Evolutionary conservation across 164 flowering plant species (phyloP).

Genomic region (Magnolia kwangsiensis): DNA sequence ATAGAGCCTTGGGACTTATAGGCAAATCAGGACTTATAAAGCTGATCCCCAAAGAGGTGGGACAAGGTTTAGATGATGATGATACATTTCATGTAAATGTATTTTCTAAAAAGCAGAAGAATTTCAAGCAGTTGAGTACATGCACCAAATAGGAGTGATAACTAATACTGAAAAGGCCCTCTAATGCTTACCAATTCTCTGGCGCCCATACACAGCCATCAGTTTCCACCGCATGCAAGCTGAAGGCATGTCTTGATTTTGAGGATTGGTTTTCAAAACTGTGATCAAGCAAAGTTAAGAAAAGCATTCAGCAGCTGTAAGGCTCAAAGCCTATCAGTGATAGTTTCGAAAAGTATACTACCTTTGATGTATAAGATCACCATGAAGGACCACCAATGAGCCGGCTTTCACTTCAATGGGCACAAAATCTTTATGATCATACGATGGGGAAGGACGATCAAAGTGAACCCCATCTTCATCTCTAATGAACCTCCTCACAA

Average conservation of each 20-base stretch:
- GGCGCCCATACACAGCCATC: conserved; percentile 83
- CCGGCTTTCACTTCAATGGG: conserved; percentile 94
- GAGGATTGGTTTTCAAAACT: conserved; percentile 90
- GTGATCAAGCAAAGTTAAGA: conserved; percentile 11
- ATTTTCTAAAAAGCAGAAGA: neutral
- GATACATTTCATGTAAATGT: neutral
- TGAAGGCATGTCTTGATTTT: conserved; percentile 93
- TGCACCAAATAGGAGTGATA: neutral
- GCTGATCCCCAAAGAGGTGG: no score
- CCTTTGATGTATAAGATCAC: conserved; percentile 97
- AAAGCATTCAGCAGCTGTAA: neutral
- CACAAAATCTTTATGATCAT: conserved; percentile 79
- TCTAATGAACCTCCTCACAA: conserved; percentile 86
- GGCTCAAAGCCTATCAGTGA: neutral
- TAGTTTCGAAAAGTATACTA: conserved; percentile 18
- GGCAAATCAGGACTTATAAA: no score
- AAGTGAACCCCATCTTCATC: conserved; percentile 80
- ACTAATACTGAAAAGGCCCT: neutral
- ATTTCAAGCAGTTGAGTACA: no score
- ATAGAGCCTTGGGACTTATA: neutral
- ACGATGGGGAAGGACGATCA: conserved; percentile 77
- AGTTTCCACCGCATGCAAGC: conserved; percentile 90
- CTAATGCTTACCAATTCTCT: conserved; percentile 68
- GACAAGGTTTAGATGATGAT: no score
- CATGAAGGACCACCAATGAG: conserved; percentile 81